phyloP scores from a whole-genome alignment of 257 asterid genomes.

The Euphrasia confusa region DNA sequence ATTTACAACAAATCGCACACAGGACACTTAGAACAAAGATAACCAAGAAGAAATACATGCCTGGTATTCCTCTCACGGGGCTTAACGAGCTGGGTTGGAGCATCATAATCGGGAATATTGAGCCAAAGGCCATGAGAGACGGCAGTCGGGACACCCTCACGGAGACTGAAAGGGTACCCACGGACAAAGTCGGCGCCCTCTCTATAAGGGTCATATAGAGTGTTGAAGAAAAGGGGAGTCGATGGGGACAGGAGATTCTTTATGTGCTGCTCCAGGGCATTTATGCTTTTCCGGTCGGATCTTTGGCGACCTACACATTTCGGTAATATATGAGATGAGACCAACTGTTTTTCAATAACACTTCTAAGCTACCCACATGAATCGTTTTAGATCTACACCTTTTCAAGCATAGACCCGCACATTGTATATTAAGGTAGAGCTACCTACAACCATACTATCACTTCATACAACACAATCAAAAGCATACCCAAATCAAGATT shows the following conservation, averaged over 20 bases:
- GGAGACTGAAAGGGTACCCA: conserved; percentile 82
- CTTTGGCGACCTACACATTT: conserved; percentile 58
- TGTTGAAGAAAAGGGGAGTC: conserved; percentile 78
- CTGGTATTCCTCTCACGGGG: conserved; percentile 86
- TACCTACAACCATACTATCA: too few relatives aligned
- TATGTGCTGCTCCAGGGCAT: conserved; percentile 85
- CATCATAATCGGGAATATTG: conserved; percentile 84
- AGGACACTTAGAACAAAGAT: too few relatives aligned
- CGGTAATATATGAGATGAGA: too few relatives aligned
- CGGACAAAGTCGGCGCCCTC: conserved; percentile 84
- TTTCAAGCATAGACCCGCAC: not conserved
- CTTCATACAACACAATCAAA: too few relatives aligned
- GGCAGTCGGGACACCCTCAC: conserved; percentile 77
- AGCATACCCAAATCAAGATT: too few relatives aligned
- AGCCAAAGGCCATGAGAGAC: conserved; percentile 88
- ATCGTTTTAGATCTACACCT: too few relatives aligned
- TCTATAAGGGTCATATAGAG: conserved; percentile 76
- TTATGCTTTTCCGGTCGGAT: conserved; percentile 73
- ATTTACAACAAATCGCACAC: too few relatives aligned
- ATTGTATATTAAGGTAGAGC: too few relatives aligned
- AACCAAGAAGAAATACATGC: conserved; percentile 15
- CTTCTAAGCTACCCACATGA: not conserved
- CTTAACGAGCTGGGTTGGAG: conserved; percentile 86
- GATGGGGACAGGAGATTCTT: conserved; percentile 64
- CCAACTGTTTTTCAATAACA: not conserved